These are phyloP conservation scores for Raffaelea albimanens DNA, from an alignment of 2,329 filamentous ascomycete genomes.

Conservation along the genomic window DNA sequence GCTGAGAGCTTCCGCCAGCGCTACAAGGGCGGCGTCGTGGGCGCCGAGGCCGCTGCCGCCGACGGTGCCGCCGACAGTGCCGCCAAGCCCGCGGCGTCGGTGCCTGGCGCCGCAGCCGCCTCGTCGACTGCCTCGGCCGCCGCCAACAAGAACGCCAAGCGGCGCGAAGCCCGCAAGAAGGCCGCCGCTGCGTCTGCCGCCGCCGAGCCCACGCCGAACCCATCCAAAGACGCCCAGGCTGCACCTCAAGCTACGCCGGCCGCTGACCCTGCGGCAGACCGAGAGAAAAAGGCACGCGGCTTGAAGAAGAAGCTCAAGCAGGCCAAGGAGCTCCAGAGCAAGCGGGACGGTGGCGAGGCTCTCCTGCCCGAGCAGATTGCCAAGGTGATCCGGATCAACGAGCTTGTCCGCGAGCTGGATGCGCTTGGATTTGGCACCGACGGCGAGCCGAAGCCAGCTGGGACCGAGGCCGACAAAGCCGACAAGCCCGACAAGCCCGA, in stretches of 20 bases:
- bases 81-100: slow-evolving; percentile 22
- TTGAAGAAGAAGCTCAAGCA: slow-evolving; percentile 93
- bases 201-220: neutral
- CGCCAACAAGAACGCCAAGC: slow-evolving; percentile 81
- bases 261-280: slow-evolving; percentile 53
- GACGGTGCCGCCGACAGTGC: slow-evolving; percentile 43
- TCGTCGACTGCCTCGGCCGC: slow-evolving; percentile 33
- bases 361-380: slow-evolving; percentile 90
- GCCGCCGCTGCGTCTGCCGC: slow-evolving; percentile 13
- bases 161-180: slow-evolving; percentile 51
- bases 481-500: neutral
- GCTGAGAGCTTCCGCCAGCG: slow-evolving; percentile 78
- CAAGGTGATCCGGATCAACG: slow-evolving; percentile 95
- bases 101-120: slow-evolving; percentile 16
- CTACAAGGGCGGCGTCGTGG: slow-evolving; percentile 61
- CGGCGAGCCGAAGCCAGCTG: slow-evolving; percentile 44
- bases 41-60: slow-evolving; percentile 44
- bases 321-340: slow-evolving; percentile 78
- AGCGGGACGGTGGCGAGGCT: slow-evolving; percentile 78
- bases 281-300: slow-evolving; percentile 86
- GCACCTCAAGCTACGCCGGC: slow-evolving; percentile 12
- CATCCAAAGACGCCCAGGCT: neutral
- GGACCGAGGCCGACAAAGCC: neutral
- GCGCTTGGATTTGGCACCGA: slow-evolving; percentile 74
- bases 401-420: slow-evolving; percentile 82